A percentile compares a stretch with the other conserved stretches of the same genome.
Evolutionary conservation across 2,329 filamentous ascomycete genomes (phyloP).

Genomic region (Grosmannia penicillata): DNA sequence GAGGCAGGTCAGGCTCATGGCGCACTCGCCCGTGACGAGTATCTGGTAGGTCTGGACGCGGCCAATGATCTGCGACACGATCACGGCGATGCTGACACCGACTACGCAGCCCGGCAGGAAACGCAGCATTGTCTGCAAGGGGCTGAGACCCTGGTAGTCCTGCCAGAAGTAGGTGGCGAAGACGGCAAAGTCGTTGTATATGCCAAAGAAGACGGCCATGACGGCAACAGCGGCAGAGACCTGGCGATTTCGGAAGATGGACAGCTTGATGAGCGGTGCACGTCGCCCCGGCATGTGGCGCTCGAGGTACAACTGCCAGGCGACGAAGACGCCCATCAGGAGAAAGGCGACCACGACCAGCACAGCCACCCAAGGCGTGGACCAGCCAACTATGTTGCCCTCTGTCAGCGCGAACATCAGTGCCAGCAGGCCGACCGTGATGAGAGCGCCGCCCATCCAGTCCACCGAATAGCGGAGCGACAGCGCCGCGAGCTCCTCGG

Average conservation of each 20-base stretch:
- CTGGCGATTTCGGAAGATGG: conserved; percentile 39
- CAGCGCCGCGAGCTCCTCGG: background rate
- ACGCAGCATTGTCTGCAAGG: conserved; percentile 49
- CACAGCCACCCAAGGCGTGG: conserved; percentile 41
- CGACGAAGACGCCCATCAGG: conserved; percentile 38
- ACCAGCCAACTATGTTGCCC: conserved; percentile 56
- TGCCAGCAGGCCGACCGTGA: conserved; percentile 45
- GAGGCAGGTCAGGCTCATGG: conserved; percentile 31
- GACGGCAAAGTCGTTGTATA: conserved; percentile 52
- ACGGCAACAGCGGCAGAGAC: conserved; percentile 50
- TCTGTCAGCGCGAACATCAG: conserved; percentile 52
- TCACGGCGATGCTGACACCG: conserved; percentile 37
- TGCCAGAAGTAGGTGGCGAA: conserved; percentile 57
- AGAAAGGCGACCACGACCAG: conserved; percentile 42
- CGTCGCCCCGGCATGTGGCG: conserved; percentile 16
- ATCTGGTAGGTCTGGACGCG: conserved; percentile 41
- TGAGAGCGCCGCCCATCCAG: conserved; percentile 48
- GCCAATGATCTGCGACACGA: conserved; percentile 39
- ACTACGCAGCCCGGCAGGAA: conserved; percentile 50
- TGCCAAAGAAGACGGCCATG: conserved; percentile 51
- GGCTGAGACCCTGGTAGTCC: conserved; percentile 43
- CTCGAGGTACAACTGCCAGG: conserved; percentile 47
- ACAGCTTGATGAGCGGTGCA: conserved; percentile 49
- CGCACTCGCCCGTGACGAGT: conserved; percentile 39
- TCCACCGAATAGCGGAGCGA: conserved; percentile 25